phyloP scores from a whole-genome alignment of 768 basidiomycete genomes.

The Mycena venus region DNA sequence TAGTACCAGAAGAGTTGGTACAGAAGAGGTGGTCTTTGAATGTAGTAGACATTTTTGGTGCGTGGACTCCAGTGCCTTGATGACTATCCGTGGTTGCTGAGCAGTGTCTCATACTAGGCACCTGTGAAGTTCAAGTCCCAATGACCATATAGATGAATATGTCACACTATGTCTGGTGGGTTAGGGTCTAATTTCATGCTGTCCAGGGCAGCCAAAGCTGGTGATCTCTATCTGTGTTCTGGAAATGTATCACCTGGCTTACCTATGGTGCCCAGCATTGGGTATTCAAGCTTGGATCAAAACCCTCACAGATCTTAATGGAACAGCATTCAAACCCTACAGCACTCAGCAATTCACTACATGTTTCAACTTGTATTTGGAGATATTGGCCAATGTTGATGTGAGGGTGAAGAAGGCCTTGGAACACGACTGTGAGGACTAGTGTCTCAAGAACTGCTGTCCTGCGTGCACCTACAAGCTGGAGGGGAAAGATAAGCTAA shows the following conservation, averaged over 20 bases:
- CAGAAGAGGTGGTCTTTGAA: too few species aligned
- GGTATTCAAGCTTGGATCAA: slow-evolving; percentile 36
- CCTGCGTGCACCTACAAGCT: slow-evolving; percentile 53
- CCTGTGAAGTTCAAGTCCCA: not conserved
- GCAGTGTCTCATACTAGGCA: too few species aligned
- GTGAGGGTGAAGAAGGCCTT: slow-evolving; percentile 38
- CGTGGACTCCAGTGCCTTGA: too few species aligned
- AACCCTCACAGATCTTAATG: slow-evolving; percentile 35
- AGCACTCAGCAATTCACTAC: slow-evolving; percentile 37
- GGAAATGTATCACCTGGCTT: slow-evolving; percentile 21
- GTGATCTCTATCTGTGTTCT: slow-evolving; percentile 20
- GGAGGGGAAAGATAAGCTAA: slow-evolving; percentile 43
- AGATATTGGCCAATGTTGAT: slow-evolving; percentile 37
- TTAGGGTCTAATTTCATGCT: slow-evolving; percentile 31
- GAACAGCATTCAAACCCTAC: not conserved
- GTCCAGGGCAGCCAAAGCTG: slow-evolving; percentile 15
- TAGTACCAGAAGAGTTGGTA: too few species aligned
- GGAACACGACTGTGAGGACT: slow-evolving; percentile 43
- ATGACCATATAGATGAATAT: not conserved
- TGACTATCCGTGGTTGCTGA: too few species aligned
- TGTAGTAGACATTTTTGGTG: too few species aligned
- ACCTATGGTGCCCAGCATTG: slow-evolving; percentile 25
- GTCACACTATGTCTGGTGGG: not conserved
- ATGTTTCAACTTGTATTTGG: slow-evolving; percentile 52
- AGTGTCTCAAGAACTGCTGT: slow-evolving; percentile 49